phyloP scores from a whole-genome alignment of 805 yeast species.

The Sugiyamaella chiloensis region DNA sequence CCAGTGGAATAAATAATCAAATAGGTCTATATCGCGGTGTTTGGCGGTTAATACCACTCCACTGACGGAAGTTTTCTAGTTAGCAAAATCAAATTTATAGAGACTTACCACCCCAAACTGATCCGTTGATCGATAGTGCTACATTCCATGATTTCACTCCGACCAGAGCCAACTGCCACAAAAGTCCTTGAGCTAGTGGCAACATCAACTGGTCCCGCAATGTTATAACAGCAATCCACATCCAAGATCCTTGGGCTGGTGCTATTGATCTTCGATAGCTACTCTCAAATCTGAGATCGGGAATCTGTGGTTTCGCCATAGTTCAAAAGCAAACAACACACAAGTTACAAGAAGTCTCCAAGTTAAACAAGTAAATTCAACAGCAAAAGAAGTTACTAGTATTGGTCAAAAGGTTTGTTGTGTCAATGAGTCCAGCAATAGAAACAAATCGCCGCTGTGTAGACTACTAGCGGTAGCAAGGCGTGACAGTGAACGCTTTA shows the following conservation, averaged over 20 bases:
- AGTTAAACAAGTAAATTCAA: too few relatives aligned
- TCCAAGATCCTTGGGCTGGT: slow-evolving; percentile 32
- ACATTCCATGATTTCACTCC: slow-evolving; percentile 17
- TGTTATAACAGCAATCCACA: slow-evolving; percentile 27
- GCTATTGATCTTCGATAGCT: slow-evolving; percentile 31
- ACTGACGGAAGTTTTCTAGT: background rate
- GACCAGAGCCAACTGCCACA: slow-evolving; percentile 31
- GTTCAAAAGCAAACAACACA: background rate
- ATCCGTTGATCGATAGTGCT: background rate
- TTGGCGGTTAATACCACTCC: background rate
- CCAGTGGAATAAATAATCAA: too few relatives aligned
- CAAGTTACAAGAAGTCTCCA: background rate
- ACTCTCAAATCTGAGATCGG: slow-evolving; percentile 33
- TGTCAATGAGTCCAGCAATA: too few relatives aligned
- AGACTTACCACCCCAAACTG: slow-evolving; percentile 2
- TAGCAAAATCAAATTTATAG: background rate
- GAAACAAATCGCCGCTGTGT: too few relatives aligned
- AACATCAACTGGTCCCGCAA: slow-evolving; percentile 33
- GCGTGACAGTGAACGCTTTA: too few relatives aligned
- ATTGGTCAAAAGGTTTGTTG: too few relatives aligned
- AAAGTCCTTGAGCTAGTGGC: slow-evolving; percentile 36
- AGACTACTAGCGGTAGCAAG: too few relatives aligned
- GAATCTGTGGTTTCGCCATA: slow-evolving; percentile 12
- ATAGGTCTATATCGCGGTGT: too few relatives aligned
- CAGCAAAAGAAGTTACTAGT: too few relatives aligned